Conservation (phyloP, 2,329 filamentous ascomycete genomes). For the Tricladium varicosporioides region DNA sequence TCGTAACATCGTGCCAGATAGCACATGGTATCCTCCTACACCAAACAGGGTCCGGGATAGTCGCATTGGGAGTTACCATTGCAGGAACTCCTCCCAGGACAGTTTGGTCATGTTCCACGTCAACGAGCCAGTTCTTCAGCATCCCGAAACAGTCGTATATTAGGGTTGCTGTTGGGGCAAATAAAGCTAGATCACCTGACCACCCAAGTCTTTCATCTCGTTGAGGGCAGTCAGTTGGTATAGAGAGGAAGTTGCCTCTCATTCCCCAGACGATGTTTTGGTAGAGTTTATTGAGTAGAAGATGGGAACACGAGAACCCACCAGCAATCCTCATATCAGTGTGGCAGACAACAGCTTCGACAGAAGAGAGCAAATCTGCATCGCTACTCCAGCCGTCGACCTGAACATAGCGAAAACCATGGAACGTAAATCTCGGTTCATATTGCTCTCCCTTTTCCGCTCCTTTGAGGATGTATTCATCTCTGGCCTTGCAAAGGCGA, state of each 20-base stretch:
- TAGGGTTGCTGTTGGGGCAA: conserved; percentile 42
- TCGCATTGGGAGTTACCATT: neutral
- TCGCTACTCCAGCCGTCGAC: conserved; percentile 14
- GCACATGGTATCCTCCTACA: conserved; percentile 17
- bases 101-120: conserved; percentile 29
- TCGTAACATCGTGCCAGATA: conserved; percentile 43
- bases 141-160: conserved; percentile 41
- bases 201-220: conserved; percentile 47
- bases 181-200: conserved; percentile 46
- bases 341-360: conserved; percentile 23
- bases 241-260: conserved; percentile 44
- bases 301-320: conserved; percentile 21
- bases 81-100: neutral
- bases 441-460: neutral
- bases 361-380: neutral
- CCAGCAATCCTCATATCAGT: conserved; percentile 25
- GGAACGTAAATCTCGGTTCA: conserved; percentile 33
- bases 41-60: no score
- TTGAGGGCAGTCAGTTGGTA: conserved; percentile 48
- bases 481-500: conserved; percentile 15
- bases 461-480: no score
- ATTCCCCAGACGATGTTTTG: conserved; percentile 46
- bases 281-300: conserved; percentile 43
- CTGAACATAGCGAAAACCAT: conserved; percentile 44
- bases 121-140: conserved; percentile 42